phyloP scores from a whole-genome alignment of 768 basidiomycete genomes.

The Suillus weaverae region DNA sequence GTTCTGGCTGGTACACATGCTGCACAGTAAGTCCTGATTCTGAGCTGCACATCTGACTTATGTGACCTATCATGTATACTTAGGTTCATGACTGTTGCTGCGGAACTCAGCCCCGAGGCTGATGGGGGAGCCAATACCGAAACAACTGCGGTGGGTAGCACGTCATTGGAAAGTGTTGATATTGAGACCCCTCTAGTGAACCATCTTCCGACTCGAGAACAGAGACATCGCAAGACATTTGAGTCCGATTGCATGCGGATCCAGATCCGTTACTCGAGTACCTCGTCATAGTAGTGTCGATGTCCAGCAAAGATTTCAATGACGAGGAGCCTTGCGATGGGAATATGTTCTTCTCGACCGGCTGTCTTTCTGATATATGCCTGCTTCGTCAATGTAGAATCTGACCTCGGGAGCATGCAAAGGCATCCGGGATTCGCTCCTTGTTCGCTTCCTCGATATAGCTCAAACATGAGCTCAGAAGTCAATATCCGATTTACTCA shows the following conservation, averaged over 20 bases:
- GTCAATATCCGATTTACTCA: background rate
- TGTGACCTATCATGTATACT: background rate
- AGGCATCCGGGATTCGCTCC: background rate
- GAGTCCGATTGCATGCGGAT: background rate
- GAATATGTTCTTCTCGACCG: background rate
- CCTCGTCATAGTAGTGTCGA: background rate
- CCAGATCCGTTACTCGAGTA: background rate
- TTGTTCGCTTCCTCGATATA: background rate
- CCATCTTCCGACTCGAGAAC: background rate
- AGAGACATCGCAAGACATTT: background rate
- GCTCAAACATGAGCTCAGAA: background rate
- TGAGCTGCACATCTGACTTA: background rate
- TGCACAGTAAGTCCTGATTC: constrained; percentile 61
- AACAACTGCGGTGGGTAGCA: background rate
- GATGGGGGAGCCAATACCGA: background rate
- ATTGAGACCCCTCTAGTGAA: background rate
- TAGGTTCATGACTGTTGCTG: constrained; percentile 54
- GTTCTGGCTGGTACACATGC: constrained; percentile 78
- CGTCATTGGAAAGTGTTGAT: background rate
- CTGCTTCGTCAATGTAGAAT: background rate
- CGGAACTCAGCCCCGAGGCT: constrained; percentile 37
- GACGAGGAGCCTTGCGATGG: background rate
- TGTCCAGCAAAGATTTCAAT: background rate
- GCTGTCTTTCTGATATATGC: background rate
- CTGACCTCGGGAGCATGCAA: background rate